Evolutionary conservation across 2,329 filamentous ascomycete genomes (phyloP), one percentile per base, ranked within the genome.

Genomic region (Trichophyton equinum): DNA sequence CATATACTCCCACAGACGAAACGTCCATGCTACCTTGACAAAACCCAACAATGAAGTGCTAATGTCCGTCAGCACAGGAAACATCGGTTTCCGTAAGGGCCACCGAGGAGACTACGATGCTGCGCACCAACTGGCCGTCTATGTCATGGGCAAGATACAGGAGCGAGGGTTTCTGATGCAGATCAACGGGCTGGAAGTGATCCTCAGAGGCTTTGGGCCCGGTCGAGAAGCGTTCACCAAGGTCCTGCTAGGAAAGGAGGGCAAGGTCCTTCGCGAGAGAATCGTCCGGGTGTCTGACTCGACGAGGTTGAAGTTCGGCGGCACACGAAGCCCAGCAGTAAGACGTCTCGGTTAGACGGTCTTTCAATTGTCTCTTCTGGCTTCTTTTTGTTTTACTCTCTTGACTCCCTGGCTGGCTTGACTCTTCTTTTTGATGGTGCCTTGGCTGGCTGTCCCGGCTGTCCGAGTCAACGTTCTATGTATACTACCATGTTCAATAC

Each of bases 231-330:
- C 94, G 1, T 87, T 91, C 59, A 85, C 85, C 60, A 99, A 97
- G 81, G 88, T 91, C 4, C 76, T 99, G 62, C 77, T 99, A 74
- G 91, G 92, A 40, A 85, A 81, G 22, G 92, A 99, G 73, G 94
- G 94, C 61, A 85, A 83, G 70, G 73, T 84, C 68, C 75, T 97
- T 66, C 83, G 90, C 67, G 78, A 81, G 36, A 85, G 88, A 77
- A 88, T 99, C 66, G 79, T 84, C 47, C 85, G 85, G 67, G 87
- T 99, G 63, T 85, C 88, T 36, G 94, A 99, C 76, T 81, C 84
- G 46, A 97, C 92, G 60, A 87, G 87, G 69, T 75, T 97, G 74
- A 99, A 99, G 80, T 96, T 97, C 79, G 94, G 91, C 76, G 95
- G 94, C 71, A 89, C 88, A 44, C 88, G 91, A 75, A 92, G 90